Percentiles rank a stretch among this genome's conserved stretches.
phyloP scores from a whole-genome alignment of 257 asterid genomes.

The Salvia hispanica region DNA sequence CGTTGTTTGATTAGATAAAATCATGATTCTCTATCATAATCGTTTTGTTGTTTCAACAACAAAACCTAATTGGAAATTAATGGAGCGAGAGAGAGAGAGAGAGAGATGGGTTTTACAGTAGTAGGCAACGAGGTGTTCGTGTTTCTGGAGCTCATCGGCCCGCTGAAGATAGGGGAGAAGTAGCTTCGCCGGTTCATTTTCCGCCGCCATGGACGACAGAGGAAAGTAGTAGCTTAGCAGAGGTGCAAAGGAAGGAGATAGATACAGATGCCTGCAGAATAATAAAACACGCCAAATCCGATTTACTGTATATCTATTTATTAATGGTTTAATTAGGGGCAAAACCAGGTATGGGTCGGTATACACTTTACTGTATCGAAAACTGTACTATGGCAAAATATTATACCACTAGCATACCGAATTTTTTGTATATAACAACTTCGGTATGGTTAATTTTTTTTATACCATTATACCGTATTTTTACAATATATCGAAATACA shows the following conservation, averaged over 20 bases:
- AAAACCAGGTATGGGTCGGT: too few relatives aligned
- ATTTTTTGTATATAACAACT: too few relatives aligned
- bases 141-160: conserved; percentile 62
- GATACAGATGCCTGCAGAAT: conserved; percentile 10
- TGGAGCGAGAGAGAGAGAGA: conserved; percentile 16
- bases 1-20: neutral
- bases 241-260: neutral
- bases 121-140: conserved; percentile 59
- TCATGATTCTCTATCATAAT: neutral
- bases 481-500: too few relatives aligned
- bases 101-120: conserved; percentile 40
- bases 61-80: conserved; percentile 4
- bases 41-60: neutral
- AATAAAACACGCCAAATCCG: conserved; percentile 4
- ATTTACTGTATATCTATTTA: neutral
- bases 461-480: too few relatives aligned
- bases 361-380: too few relatives aligned
- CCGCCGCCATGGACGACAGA: conserved; percentile 38
- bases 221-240: neutral
- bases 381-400: too few relatives aligned
- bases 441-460: too few relatives aligned
- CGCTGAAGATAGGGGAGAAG: conserved; percentile 63
- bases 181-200: conserved; percentile 54
- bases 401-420: too few relatives aligned
- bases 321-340: too few relatives aligned